These are phyloP conservation scores for Talaromyces thailandensis DNA, from an alignment of 495 filamentous ascomycete species.

Conservation along the genomic window DNA sequence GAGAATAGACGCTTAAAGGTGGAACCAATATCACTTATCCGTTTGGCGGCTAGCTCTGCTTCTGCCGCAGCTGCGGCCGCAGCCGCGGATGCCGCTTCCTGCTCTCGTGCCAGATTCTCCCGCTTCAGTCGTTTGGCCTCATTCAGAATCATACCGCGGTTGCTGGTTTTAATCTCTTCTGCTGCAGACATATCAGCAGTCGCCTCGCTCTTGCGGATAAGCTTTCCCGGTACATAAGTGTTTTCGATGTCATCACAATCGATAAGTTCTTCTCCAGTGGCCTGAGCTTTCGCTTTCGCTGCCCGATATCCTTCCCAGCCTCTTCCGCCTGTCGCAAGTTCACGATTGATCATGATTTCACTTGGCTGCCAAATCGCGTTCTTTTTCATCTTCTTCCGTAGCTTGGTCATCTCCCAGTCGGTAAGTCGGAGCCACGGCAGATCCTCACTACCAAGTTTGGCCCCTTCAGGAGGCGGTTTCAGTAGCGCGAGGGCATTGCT, in stretches of 20 bases:
- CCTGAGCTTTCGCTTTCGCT: slow-evolving; percentile 59
- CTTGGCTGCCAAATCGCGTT: slow-evolving; percentile 93
- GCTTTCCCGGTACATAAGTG: slow-evolving; percentile 31
- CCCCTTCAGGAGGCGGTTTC: slow-evolving; percentile 69
- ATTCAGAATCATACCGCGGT: slow-evolving; percentile 85
- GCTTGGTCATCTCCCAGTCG: slow-evolving; percentile 78
- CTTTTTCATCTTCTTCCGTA: slow-evolving; percentile 98
- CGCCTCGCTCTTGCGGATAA: slow-evolving; percentile 40
- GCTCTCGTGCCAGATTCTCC: slow-evolving; percentile 59
- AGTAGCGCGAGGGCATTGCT: slow-evolving; percentile 70
- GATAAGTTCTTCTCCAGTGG: slow-evolving; percentile 55
- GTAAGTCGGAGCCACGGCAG: slow-evolving; percentile 88
- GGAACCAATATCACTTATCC: slow-evolving; percentile 42
- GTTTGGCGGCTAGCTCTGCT: slow-evolving; percentile 54
- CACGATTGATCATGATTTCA: slow-evolving; percentile 91
- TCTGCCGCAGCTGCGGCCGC: slow-evolving; percentile 41
- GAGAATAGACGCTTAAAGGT: slow-evolving; percentile 38
- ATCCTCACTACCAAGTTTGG: slow-evolving; percentile 62
- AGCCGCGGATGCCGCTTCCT: slow-evolving; percentile 40
- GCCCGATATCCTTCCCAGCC: slow-evolving; percentile 66
- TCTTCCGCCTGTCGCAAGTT: slow-evolving; percentile 67
- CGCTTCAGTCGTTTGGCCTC: slow-evolving; percentile 88
- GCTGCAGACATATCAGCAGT: slow-evolving; percentile 25
- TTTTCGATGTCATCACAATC: slow-evolving; percentile 44
- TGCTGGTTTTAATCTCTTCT: slow-evolving; percentile 50